Conservation (phyloP, 371 early-diverging fungal species). For the Mucor circinelloides region DNA sequence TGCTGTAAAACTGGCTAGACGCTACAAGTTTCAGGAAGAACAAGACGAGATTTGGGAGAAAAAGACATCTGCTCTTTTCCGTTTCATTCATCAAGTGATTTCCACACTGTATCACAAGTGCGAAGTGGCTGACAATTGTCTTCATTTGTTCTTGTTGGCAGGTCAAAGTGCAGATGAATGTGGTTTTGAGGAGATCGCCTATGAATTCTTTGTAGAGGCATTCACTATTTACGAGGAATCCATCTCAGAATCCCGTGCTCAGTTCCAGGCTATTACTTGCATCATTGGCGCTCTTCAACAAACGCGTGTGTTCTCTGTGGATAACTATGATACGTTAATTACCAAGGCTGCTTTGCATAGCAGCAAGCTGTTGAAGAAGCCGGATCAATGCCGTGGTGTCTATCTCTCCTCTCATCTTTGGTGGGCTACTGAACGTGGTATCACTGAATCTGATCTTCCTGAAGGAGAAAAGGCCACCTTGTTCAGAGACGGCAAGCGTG, state of each 20-base stretch:
- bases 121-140: conserved; percentile 69
- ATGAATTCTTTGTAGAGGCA: conserved; percentile 93
- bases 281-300: conserved; percentile 82
- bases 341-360: conserved; percentile 88
- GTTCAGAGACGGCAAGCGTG: conserved; percentile 80
- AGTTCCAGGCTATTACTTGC: conserved; percentile 80
- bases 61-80: conserved; percentile 66
- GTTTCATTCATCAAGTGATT: conserved; percentile 77
- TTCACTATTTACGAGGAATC: conserved; percentile 91
- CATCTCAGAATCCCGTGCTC: conserved; percentile 84
- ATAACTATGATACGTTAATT: conserved; percentile 90
- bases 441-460: conserved; percentile 31
- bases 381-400: conserved; percentile 89
- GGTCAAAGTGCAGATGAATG: conserved; percentile 82
- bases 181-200: conserved; percentile 83
- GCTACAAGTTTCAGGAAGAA: conserved; percentile 53
- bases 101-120: conserved; percentile 66
- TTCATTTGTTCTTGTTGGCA: conserved; percentile 79
- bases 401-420: conserved; percentile 82
- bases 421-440: conserved; percentile 69
- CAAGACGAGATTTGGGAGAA: conserved; percentile 67
- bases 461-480: conserved; percentile 29
- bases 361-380: conserved; percentile 84
- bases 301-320: conserved; percentile 73
- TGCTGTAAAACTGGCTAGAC: conserved; percentile 69